Percentiles rank a stretch among this genome's conserved stretches.
Evolutionary conservation across 352 stramenopile genomes (phyloP).

Genomic region (Thraustochytrium striatum): DNA sequence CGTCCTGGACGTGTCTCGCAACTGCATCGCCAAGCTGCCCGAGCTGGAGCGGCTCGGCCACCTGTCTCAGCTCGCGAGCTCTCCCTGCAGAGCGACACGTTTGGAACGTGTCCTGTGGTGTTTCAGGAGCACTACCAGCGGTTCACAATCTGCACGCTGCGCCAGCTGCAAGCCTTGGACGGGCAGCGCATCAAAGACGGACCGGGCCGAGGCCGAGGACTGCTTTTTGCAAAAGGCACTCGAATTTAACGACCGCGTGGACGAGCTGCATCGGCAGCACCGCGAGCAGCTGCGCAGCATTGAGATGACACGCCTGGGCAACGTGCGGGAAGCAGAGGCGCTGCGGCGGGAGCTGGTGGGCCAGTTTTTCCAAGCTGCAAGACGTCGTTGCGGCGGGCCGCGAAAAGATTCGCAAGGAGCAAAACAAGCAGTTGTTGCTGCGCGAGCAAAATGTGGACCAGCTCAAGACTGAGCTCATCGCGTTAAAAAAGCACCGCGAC

Average conservation of each 20-base stretch:
- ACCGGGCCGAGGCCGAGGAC: constrained; percentile 51
- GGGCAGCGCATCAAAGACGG: constrained; percentile 56
- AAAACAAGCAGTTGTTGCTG: background rate
- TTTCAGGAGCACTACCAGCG: constrained; percentile 67
- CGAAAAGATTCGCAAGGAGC: constrained; percentile 14
- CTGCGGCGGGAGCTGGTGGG: background rate
- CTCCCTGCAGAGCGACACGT: constrained; percentile 71
- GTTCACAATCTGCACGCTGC: constrained; percentile 66
- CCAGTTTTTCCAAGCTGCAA: constrained; percentile 32
- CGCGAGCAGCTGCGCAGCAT: constrained; percentile 25
- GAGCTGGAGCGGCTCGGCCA: constrained; percentile 65
- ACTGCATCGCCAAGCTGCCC: constrained; percentile 66
- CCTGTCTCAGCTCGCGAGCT: constrained; percentile 64
- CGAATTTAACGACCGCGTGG: constrained; percentile 19
- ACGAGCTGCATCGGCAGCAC: constrained; percentile 10
- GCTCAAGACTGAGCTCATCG: constrained; percentile 28
- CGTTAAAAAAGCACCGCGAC: background rate
- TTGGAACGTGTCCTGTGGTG: constrained; percentile 71
- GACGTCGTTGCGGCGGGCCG: constrained; percentile 14
- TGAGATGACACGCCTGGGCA: constrained; percentile 19
- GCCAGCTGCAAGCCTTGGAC: constrained; percentile 64
- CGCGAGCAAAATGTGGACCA: constrained; percentile 27
- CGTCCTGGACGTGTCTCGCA: constrained; percentile 67
- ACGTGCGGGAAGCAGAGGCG: constrained; percentile 7
- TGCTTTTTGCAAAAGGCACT: background rate